A percentile compares a stretch with the other conserved stretches of the same genome.
Evolutionary conservation across 306 rosid genomes (phyloP).

Genomic region (Leucaena leucocephala): DNA sequence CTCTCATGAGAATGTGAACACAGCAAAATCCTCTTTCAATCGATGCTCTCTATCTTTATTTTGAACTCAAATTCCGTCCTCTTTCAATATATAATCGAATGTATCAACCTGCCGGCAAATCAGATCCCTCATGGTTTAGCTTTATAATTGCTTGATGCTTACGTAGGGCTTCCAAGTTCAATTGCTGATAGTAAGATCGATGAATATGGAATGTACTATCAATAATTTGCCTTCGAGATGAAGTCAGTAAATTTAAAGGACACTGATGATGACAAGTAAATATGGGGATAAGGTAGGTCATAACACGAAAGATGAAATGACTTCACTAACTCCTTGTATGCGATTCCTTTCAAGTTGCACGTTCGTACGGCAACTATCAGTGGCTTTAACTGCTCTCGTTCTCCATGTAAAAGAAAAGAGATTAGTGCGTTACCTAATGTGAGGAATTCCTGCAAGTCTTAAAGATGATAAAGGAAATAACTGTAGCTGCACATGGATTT

Average conservation of each 20-base stretch:
- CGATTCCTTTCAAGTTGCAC: constrained; percentile 17
- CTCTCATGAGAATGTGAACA: background rate
- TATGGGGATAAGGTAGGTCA: background rate
- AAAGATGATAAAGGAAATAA: constrained; percentile 34
- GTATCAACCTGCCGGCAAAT: background rate
- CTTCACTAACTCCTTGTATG: constrained; percentile 24
- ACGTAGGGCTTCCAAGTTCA: too few species aligned
- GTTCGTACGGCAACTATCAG: constrained; percentile 7
- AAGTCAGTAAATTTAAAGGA: constrained; percentile 35
- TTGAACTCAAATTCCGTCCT: background rate
- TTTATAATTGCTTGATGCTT: background rate
- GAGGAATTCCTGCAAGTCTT: background rate
- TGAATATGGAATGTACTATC: too few species aligned
- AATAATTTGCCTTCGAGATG: constrained; percentile 39
- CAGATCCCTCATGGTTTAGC: background rate
- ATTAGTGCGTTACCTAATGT: background rate
- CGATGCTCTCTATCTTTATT: background rate
- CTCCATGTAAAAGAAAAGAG: background rate
- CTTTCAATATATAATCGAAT: too few species aligned
- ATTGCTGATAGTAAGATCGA: too few species aligned
- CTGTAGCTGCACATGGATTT: constrained; percentile 39
- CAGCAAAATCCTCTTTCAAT: background rate
- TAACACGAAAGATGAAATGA: constrained; percentile 30
- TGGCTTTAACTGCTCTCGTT: background rate
- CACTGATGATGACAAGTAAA: constrained; percentile 2